phyloP scores from a whole-genome alignment of 768 basidiomycete species.

The Antrodiella citrinella region DNA sequence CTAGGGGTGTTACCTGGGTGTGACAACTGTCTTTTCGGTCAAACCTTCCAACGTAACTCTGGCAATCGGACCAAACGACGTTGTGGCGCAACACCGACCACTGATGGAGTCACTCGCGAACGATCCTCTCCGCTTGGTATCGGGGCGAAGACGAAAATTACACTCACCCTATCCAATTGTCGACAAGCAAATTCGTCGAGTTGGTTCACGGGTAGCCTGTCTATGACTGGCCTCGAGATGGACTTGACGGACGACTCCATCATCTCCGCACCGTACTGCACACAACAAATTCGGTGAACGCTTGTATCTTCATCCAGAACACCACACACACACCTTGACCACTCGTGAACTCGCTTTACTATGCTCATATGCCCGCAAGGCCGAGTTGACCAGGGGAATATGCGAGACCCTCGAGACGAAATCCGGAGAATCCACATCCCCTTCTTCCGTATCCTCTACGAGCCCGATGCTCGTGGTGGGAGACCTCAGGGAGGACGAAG shows the following conservation, averaged over 20 bases:
- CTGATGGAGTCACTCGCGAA: neutral
- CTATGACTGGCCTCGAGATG: slow-evolving; percentile 75
- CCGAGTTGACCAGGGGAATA: slow-evolving; percentile 66
- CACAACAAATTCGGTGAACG: neutral
- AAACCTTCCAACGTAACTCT: too few species aligned
- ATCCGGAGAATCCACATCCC: slow-evolving; percentile 19
- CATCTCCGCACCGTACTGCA: slow-evolving; percentile 83
- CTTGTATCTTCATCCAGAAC: too few species aligned
- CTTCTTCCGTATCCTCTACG: neutral
- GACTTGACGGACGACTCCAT: slow-evolving; percentile 78
- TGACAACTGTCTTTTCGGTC: too few species aligned
- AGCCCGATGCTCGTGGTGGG: slow-evolving; percentile 14
- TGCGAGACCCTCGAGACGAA: slow-evolving; percentile 55
- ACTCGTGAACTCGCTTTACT: slow-evolving; percentile 79
- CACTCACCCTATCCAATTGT: slow-evolving; percentile 76
- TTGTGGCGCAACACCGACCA: neutral
- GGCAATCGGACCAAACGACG: too few species aligned
- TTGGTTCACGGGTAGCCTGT: slow-evolving; percentile 66
- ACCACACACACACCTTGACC: slow-evolving; percentile 56
- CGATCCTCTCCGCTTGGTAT: neutral
- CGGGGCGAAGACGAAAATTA: slow-evolving; percentile 1
- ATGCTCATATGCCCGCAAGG: slow-evolving; percentile 69
- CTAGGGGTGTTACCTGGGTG: too few species aligned
- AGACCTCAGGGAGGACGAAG: slow-evolving; percentile 19
- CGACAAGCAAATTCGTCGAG: slow-evolving; percentile 86